Conservation (phyloP, 2,329 filamentous ascomycete species). For the Whalleya microplaca region DNA sequence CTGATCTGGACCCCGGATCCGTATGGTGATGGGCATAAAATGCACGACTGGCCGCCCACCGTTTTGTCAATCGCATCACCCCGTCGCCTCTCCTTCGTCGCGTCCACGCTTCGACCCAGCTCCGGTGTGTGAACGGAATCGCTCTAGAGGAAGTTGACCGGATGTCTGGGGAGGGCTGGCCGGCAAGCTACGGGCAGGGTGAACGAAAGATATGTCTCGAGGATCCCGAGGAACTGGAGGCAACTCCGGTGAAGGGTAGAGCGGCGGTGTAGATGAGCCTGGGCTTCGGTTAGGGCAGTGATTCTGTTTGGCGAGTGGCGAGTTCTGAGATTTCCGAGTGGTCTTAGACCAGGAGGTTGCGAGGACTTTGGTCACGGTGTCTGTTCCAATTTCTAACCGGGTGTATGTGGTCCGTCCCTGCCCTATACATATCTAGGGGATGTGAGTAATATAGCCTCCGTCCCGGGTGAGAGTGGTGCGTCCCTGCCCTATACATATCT, state of each 20-base stretch:
- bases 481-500: background rate
- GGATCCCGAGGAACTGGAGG: conserved; percentile 16
- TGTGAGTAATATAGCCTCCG: background rate
- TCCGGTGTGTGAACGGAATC: conserved; percentile 26
- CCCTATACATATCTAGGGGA: background rate
- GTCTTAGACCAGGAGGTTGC: conserved; percentile 27
- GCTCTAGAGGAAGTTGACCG: conserved; percentile 23
- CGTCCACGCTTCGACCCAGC: conserved; percentile 20
- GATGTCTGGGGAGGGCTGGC: conserved; percentile 22
- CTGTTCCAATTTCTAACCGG: conserved; percentile 1
- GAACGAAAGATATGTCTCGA: background rate
- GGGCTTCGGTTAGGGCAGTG: conserved; percentile 6
- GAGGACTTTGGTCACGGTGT: conserved; percentile 18
- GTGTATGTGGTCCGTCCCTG: background rate
- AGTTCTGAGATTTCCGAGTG: conserved; percentile 28
- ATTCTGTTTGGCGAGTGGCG: conserved; percentile 26
- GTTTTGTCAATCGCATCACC: conserved; percentile 1
- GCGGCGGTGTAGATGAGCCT: conserved; percentile 24
- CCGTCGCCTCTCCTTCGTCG: conserved; percentile 17
- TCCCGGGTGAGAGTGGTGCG: background rate
- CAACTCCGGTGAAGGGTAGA: conserved; percentile 16
- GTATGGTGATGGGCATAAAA: conserved; percentile 22
- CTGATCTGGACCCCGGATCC: conserved; percentile 27
- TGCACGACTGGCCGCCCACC: conserved; percentile 29
- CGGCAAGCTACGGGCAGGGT: conserved; percentile 20